A percentile compares a stretch with the other conserved stretches of the same genome.
Evolutionary conservation across 192 early-diverging fungal genomes (phyloP).

Genomic region (Chytriomyces confervae): DNA sequence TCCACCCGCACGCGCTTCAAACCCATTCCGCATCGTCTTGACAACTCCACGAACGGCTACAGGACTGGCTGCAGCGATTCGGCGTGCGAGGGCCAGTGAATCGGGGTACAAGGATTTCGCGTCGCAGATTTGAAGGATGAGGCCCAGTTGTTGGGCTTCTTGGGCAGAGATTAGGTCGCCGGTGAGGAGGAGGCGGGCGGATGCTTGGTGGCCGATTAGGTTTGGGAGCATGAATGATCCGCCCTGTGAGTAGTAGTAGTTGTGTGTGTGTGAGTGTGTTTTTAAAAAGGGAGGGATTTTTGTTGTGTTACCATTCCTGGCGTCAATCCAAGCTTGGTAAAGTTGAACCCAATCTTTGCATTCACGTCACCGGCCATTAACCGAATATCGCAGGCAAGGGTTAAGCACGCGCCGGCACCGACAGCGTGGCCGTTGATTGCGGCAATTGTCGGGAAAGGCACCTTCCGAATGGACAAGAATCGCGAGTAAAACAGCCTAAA

Average conservation of each 20-base stretch:
- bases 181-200: slow-evolving; percentile 42
- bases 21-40: slow-evolving; percentile 43
- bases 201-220: slow-evolving; percentile 42
- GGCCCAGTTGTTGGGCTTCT: slow-evolving; percentile 34
- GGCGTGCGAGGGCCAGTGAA: slow-evolving; percentile 27
- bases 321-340: slow-evolving; percentile 32
- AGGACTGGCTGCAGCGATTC: slow-evolving; percentile 39
- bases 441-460: slow-evolving; percentile 40
- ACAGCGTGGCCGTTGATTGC: slow-evolving; percentile 47
- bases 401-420: slow-evolving; percentile 36
- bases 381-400: slow-evolving; percentile 33
- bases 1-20: slow-evolving; percentile 26
- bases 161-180: slow-evolving; percentile 40
- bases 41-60: slow-evolving; percentile 38
- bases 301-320: slow-evolving; percentile 15
- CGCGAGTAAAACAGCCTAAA: slow-evolving; percentile 40
- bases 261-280: neutral
- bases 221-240: slow-evolving; percentile 38
- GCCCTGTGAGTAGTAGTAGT: slow-evolving; percentile 11
- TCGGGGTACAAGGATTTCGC: neutral
- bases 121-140: slow-evolving; percentile 5
- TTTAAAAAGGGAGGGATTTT: neutral
- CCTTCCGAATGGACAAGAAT: slow-evolving; percentile 33
- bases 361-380: slow-evolving; percentile 27
- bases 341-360: slow-evolving; percentile 44